Evolutionary conservation across 345 rosid species (phyloP).

Genomic region (Lumnitzera racemosa): DNA sequence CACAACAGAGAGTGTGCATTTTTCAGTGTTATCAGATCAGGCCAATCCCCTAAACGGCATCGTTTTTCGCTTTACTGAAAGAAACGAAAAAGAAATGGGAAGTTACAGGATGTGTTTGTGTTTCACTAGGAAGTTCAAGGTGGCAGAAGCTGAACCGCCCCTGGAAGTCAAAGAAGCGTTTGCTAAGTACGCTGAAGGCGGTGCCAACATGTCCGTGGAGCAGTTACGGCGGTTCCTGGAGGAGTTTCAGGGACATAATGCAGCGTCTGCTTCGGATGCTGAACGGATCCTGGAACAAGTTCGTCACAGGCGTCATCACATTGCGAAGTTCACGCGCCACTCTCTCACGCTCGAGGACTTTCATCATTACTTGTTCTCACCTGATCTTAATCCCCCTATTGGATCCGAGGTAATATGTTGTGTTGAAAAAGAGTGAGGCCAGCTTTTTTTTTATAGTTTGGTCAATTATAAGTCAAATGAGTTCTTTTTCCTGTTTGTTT

Average conservation of each 20-base stretch:
- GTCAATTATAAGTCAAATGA: no score
- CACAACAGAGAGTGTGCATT: no score
- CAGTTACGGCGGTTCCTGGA: conserved; percentile 51
- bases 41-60: no score
- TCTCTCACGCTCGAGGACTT: conserved; percentile 70
- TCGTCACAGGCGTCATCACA: conserved; percentile 47
- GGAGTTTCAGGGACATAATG: conserved; percentile 40
- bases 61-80: no score
- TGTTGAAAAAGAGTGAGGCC: neutral
- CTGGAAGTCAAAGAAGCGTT: conserved; percentile 53
- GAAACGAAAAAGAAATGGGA: conserved; percentile 29
- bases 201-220: conserved; percentile 50
- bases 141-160: conserved; percentile 59
- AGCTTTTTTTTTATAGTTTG: neutral
- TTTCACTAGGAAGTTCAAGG: conserved; percentile 65
- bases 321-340: conserved; percentile 51
- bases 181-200: conserved; percentile 42
- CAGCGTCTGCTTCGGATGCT: conserved; percentile 33
- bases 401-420: conserved; percentile 25
- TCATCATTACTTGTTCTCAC: conserved; percentile 43
- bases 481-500: no score
- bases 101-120: conserved; percentile 61
- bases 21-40: no score
- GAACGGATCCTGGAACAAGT: conserved; percentile 50
- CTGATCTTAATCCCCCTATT: conserved; percentile 63